These are phyloP conservation scores for Leccinum olivaceopallidum DNA, from an alignment of 768 basidiomycete genomes.

Conservation along the genomic window DNA sequence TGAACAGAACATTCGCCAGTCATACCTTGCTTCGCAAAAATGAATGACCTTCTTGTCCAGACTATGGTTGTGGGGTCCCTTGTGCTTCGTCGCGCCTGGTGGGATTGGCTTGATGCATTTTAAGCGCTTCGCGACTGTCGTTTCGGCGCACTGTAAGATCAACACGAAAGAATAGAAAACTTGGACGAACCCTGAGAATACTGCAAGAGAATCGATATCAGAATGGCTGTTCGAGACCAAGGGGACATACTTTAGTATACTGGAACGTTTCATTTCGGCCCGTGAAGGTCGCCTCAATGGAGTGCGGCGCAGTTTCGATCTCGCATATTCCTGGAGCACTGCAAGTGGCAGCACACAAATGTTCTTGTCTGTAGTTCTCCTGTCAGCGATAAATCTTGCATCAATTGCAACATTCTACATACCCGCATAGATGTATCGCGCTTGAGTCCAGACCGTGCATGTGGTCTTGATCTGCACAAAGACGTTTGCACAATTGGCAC, in stretches of 20 bases:
- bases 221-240: not conserved
- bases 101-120: too few relatives aligned
- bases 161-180: too few relatives aligned
- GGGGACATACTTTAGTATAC: constrained; percentile 55
- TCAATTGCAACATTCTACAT: constrained; percentile 1
- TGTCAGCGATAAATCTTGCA: not conserved
- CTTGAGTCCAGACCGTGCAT: constrained; percentile 47
- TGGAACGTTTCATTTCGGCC: constrained; percentile 62
- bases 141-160: too few relatives aligned
- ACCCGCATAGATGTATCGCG: constrained; percentile 61
- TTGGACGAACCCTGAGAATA: too few relatives aligned
- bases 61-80: constrained; percentile 51
- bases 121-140: too few relatives aligned
- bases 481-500: constrained; percentile 48
- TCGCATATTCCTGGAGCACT: constrained; percentile 36
- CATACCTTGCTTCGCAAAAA: constrained; percentile 52
- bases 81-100: constrained; percentile 31
- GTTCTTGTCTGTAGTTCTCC: constrained; percentile 44
- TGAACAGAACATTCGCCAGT: not conserved
- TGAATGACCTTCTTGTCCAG: constrained; percentile 47
- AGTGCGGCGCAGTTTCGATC: constrained; percentile 57
- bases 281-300: constrained; percentile 61
- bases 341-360: constrained; percentile 44
- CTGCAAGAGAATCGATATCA: constrained; percentile 1
- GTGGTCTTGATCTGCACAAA: constrained; percentile 37